Percentiles rank a stretch among this genome's conserved stretches.
These are phyloP conservation scores for Cadophora sp. DNA, from an alignment of 2,329 filamentous ascomycete species.

Conservation along the genomic window DNA sequence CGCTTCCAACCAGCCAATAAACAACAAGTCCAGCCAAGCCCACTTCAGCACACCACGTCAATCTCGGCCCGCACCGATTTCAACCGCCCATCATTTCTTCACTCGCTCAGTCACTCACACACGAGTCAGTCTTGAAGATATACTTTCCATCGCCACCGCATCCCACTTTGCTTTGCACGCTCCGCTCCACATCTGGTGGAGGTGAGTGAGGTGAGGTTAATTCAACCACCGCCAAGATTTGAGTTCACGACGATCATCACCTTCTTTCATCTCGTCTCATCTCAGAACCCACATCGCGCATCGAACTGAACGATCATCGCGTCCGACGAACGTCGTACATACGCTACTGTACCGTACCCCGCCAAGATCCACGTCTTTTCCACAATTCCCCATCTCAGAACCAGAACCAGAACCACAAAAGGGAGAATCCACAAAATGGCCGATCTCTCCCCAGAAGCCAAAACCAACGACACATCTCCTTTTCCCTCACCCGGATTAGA, in stretches of 20 bases:
- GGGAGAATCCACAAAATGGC: not conserved
- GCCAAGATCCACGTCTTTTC: not conserved
- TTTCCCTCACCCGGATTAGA: no score
- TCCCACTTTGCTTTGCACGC: not conserved
- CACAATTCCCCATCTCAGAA: not conserved
- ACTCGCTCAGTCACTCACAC: not conserved
- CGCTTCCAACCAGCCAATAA: not conserved
- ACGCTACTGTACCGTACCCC: not conserved
- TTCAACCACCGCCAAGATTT: conserved; percentile 8
- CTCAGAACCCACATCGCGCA: not conserved
- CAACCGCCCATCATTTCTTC: not conserved
- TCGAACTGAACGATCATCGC: not conserved
- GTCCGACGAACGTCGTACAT: not conserved
- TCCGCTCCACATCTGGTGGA: not conserved
- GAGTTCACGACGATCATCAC: not conserved
- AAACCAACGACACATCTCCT: not conserved
- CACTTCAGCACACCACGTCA: no score
- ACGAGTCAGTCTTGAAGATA: conserved; percentile 12
- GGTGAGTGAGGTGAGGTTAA: not conserved
- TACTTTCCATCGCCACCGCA: not conserved
- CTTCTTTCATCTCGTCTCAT: not conserved
- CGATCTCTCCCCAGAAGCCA: not conserved
- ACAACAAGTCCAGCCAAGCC: not conserved
- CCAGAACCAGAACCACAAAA: not conserved
- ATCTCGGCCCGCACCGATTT: not conserved